Evolutionary conservation across 345 rosid species (phyloP), one percentile per base, ranked within the genome.

Genomic region (Salix purpurea): DNA sequence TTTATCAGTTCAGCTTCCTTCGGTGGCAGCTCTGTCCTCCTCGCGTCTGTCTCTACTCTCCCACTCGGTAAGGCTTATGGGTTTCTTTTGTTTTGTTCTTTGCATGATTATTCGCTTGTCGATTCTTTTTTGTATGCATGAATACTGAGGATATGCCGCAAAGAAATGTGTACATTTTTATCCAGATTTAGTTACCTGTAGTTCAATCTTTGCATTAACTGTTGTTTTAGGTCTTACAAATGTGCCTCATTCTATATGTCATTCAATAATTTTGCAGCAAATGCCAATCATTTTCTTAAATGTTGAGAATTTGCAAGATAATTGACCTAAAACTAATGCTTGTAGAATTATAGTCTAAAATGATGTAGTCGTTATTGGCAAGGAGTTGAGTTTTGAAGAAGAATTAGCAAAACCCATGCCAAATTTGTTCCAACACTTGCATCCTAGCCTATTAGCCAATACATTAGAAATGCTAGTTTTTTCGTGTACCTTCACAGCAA

Each of bases 11-110:
- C 62, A 76, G 10, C 46, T 44, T 21, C 72, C 61, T 39, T 76
- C 78, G 19, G 5, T 18, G n/a, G 28, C 58, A 11, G 15, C 24
- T 37, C 64, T 46, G 71, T 65, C 72, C 42, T 83, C 85, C 19
- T 77, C 75, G 18, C 65, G 70, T n/a, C 75, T 82, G 44, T 72
- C 82, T 61, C 83, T 42, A 39, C 37, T 65, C 73, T 76, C 86
- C 72, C 75, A 71, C 26, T 85, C 83, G 62, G 93, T 92, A 83
- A 83, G 88, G 23, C 34, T 67, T 67, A 23, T 66, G 62, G 61
- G 67, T 42, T 54, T 74, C 11, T 66, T 34, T 48, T 44, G 11
- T 70, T 78, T 21, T 21, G 34, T 11, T 9, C 6, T 42, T 11
- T 36, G 1, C 19, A 10, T 2, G 15, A 2, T 13, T 32, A 8